Evolutionary conservation across 2,329 filamentous ascomycete genomes (phyloP).

Genomic region (Talaromyces amestolkiae): DNA sequence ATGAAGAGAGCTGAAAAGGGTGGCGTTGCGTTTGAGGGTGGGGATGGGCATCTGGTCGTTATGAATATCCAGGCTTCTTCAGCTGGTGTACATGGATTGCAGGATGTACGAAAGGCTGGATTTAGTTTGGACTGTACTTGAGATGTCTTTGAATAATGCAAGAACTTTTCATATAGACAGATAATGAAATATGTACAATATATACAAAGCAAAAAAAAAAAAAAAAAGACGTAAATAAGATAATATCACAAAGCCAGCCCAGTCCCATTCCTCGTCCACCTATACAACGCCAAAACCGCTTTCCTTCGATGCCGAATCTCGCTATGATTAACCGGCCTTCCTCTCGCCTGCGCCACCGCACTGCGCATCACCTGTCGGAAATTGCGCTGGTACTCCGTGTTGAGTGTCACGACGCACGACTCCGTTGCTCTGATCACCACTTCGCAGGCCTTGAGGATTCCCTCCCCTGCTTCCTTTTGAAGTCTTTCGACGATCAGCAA

Average conservation of each 20-base stretch:
- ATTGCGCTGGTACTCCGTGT: conserved; percentile 92
- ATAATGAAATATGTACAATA: conserved; percentile 3
- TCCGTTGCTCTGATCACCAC: conserved; percentile 90
- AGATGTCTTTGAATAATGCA: neutral
- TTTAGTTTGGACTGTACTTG: conserved; percentile 14
- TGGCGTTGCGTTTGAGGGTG: conserved; percentile 42
- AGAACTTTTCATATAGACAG: neutral
- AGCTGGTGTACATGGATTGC: neutral
- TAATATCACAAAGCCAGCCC: conserved; percentile 60
- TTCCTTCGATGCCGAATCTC: conserved; percentile 81
- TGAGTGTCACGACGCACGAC: conserved; percentile 86
- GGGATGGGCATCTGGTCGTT: conserved; percentile 39
- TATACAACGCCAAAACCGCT: conserved; percentile 79
- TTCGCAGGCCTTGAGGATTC: conserved; percentile 84
- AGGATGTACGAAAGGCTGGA: conserved; percentile 7
- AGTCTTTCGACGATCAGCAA: conserved; percentile 87
- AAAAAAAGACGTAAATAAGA: conserved; percentile 17
- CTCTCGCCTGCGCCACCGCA: conserved; percentile 80
- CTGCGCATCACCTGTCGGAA: conserved; percentile 95
- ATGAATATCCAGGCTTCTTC: conserved; percentile 22
- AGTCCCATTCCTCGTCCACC: conserved; percentile 88
- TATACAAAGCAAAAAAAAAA: neutral
- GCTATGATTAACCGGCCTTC: conserved; percentile 77
- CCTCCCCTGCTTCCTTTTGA: conserved; percentile 78
- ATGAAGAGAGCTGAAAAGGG: conserved; percentile 39